Evolutionary conservation across 768 basidiomycete species (phyloP).

Genomic region (Trametes maxima): DNA sequence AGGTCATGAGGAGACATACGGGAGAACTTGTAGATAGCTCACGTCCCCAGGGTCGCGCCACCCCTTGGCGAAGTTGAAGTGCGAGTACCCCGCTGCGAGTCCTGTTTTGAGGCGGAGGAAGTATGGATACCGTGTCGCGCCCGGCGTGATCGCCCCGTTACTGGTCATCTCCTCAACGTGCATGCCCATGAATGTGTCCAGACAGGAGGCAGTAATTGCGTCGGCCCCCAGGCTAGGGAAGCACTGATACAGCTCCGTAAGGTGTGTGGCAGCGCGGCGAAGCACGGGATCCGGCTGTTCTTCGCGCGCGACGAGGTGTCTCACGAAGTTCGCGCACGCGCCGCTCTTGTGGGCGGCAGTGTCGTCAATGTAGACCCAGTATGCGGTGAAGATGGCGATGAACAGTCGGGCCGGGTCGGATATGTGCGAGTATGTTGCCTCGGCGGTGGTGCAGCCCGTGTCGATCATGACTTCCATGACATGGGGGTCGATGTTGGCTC

Average conservation of each 20-base stretch:
- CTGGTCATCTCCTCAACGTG: slow-evolving; percentile 37
- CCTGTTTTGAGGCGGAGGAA: slow-evolving; percentile 36
- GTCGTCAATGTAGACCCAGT: slow-evolving; percentile 29
- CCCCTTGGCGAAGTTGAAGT: slow-evolving; percentile 31
- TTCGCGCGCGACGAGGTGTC: neutral
- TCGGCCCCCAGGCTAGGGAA: neutral
- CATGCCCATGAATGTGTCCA: slow-evolving; percentile 39
- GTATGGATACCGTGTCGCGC: slow-evolving; percentile 31
- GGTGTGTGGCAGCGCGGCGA: neutral
- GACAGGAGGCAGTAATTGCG: slow-evolving; percentile 31
- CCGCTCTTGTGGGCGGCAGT: neutral
- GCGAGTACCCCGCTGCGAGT: slow-evolving; percentile 36
- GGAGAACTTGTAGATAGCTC: slow-evolving; percentile 42
- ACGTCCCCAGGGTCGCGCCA: slow-evolving; percentile 33
- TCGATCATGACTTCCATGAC: neutral
- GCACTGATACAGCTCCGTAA: neutral
- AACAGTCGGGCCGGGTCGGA: slow-evolving; percentile 9
- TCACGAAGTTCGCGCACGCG: neutral
- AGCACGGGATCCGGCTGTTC: neutral
- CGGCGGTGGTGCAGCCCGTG: slow-evolving; percentile 4
- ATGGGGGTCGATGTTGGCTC: neutral
- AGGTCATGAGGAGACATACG: slow-evolving; percentile 22
- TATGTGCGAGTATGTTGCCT: slow-evolving; percentile 16
- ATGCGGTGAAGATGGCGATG: slow-evolving; percentile 39
- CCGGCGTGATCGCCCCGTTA: slow-evolving; percentile 28